Percentiles rank a stretch among this genome's conserved stretches.
Conservation (phyloP, 202 grass and related monocot species). For the Bolboschoenoplectus hybrid region DNA sequence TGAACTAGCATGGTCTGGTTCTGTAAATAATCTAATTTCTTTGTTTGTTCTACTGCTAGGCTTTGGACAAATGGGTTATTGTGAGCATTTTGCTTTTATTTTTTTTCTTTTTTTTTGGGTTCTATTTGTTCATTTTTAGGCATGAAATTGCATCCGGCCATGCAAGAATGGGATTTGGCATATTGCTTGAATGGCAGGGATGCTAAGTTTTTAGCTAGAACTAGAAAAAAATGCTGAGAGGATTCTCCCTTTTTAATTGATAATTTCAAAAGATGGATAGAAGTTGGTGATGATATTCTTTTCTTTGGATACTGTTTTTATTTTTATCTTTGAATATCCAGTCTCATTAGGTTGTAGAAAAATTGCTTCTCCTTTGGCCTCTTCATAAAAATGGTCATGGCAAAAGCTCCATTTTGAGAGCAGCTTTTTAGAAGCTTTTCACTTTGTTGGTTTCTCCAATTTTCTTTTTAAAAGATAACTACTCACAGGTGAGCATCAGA, state of each 20-base stretch:
- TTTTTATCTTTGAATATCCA: not conserved
- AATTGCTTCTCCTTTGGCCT: slow-evolving; percentile 14
- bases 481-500: not conserved
- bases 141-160: slow-evolving; percentile 2
- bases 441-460: slow-evolving; percentile 22
- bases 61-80: slow-evolving; percentile 31
- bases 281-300: slow-evolving; percentile 24
- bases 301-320: slow-evolving; percentile 30
- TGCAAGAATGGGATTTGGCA: not conserved
- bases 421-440: slow-evolving; percentile 30
- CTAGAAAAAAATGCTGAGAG: slow-evolving; percentile 5
- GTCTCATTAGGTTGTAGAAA: not conserved
- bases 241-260: slow-evolving; percentile 27
- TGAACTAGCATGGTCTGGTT: slow-evolving; percentile 4
- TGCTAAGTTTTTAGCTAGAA: slow-evolving; percentile 3
- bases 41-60: not conserved
- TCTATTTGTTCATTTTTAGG: slow-evolving; percentile 28
- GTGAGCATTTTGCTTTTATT: not conserved
- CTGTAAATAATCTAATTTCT: slow-evolving; percentile 36
- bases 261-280: slow-evolving; percentile 30
- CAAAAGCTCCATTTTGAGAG: slow-evolving; percentile 22
- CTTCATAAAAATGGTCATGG: slow-evolving; percentile 26
- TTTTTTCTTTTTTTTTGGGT: not conserved
- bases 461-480: not conserved
- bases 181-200: slow-evolving; percentile 21